Conservation (phyloP, 345 rosid genomes). For the Cardamine chenopodiifolia region DNA sequence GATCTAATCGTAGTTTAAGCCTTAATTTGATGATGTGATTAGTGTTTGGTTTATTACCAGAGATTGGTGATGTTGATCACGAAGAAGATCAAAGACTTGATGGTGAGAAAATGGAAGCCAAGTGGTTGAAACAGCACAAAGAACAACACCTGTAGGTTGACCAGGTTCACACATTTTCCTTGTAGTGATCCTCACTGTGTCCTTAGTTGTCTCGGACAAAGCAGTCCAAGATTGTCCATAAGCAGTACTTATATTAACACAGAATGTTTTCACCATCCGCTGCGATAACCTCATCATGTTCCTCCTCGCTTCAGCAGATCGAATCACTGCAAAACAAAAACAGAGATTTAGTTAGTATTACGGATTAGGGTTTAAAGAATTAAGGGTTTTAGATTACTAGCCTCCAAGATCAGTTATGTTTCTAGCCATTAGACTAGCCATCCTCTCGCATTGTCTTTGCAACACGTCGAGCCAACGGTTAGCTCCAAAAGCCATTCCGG, state of each 20-base stretch:
- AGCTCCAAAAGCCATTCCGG: conserved; percentile 84
- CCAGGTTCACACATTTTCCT: conserved; percentile 75
- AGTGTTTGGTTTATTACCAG: conserved; percentile 54
- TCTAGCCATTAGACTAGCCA: conserved; percentile 90
- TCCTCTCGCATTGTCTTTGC: conserved; percentile 81
- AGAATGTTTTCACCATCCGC: conserved; percentile 80
- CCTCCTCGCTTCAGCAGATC: conserved; percentile 74
- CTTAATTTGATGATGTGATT: neutral
- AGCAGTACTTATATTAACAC: conserved; percentile 60
- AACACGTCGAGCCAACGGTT: conserved; percentile 82
- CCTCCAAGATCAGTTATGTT: conserved; percentile 90
- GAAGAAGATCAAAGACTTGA: conserved; percentile 73
- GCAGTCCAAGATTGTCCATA: conserved; percentile 89
- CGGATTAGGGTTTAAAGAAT: neutral
- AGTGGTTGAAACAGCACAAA: conserved; percentile 78
- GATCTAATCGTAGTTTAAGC: neutral
- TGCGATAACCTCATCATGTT: conserved; percentile 80
- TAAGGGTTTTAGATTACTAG: conserved; percentile 25
- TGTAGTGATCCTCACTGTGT: conserved; percentile 74
- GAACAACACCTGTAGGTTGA: conserved; percentile 81
- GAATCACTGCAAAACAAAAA: conserved; percentile 52
- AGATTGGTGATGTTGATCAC: conserved; percentile 73
- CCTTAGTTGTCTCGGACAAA: conserved; percentile 56
- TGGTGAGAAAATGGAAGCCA: conserved; percentile 77
- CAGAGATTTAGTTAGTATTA: neutral